These are phyloP conservation scores for Naganishia vaughanmartiniae DNA, from an alignment of 768 basidiomycete species.

Conservation along the genomic window DNA sequence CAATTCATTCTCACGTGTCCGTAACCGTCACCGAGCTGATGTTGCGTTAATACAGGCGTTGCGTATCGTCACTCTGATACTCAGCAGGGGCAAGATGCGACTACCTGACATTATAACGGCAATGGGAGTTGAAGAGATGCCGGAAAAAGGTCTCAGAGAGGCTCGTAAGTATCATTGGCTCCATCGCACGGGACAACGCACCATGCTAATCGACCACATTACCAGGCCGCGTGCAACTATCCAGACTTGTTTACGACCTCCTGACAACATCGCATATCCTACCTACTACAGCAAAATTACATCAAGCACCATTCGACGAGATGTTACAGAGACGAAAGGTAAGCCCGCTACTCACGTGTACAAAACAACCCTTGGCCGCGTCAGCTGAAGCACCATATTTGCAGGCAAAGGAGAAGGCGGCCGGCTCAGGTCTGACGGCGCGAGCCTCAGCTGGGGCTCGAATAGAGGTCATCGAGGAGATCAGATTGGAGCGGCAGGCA, in stretches of 20 bases:
- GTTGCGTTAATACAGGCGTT: slow-evolving; percentile 59
- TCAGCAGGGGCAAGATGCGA: slow-evolving; percentile 83
- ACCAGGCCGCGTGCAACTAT: slow-evolving; percentile 20
- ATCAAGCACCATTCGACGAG: slow-evolving; percentile 32
- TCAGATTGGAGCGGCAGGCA: background rate
- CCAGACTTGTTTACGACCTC: slow-evolving; percentile 23
- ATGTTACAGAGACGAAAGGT: slow-evolving; percentile 29
- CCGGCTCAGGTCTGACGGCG: background rate
- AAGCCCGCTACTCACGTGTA: background rate
- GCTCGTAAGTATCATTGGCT: slow-evolving; percentile 54
- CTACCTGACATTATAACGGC: slow-evolving; percentile 65
- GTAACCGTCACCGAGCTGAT: slow-evolving; percentile 19
- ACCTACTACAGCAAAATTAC: slow-evolving; percentile 27
- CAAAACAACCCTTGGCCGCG: background rate
- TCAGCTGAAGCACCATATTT: background rate
- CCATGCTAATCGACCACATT: background rate
- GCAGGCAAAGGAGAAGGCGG: slow-evolving; percentile 4
- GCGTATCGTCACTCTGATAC: slow-evolving; percentile 69
- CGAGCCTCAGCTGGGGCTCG: background rate
- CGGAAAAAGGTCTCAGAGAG: slow-evolving; percentile 52
- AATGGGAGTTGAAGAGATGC: slow-evolving; percentile 46
- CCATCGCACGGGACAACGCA: too few relatives aligned
- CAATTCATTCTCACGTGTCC: background rate
- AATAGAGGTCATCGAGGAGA: background rate
- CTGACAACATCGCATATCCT: slow-evolving; percentile 26